A percentile compares a stretch with the other conserved stretches of the same genome.
phyloP scores from a whole-genome alignment of 2,329 filamentous ascomycete species.

The Mycosphaerella sp. region DNA sequence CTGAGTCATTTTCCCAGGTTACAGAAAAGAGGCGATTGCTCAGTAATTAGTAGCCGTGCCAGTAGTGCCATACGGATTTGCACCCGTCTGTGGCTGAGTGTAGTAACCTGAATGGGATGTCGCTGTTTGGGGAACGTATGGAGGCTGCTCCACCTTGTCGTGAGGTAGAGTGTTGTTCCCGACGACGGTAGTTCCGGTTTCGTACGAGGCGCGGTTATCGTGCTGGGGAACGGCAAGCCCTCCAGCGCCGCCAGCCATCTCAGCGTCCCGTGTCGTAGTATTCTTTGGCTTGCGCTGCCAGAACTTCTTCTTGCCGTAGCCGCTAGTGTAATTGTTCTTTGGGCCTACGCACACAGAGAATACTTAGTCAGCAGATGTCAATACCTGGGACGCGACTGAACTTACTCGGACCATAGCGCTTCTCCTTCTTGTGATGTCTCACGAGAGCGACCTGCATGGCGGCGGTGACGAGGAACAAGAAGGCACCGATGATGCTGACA shows the following conservation, averaged over 20 bases:
- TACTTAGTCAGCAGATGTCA: no score
- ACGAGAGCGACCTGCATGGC: slow-evolving; percentile 61
- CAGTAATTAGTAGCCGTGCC: slow-evolving; percentile 30
- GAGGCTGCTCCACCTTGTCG: slow-evolving; percentile 29
- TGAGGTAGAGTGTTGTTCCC: slow-evolving; percentile 27
- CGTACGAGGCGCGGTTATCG: slow-evolving; percentile 42
- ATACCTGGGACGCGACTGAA: no score
- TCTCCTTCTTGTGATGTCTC: slow-evolving; percentile 67
- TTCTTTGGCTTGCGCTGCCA: slow-evolving; percentile 33
- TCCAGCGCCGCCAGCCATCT: slow-evolving; percentile 35
- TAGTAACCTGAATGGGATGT: slow-evolving; percentile 39
- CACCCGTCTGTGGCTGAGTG: slow-evolving; percentile 34
- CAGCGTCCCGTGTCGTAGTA: slow-evolving; percentile 36
- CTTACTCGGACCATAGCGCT: slow-evolving; percentile 55
- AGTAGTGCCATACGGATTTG: slow-evolving; percentile 35
- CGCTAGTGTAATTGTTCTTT: slow-evolving; percentile 61
- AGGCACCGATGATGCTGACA: slow-evolving; percentile 68
- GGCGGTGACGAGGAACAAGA: slow-evolving; percentile 70
- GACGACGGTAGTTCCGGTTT: slow-evolving; percentile 46
- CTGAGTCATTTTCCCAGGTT: no score
- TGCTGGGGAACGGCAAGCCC: slow-evolving; percentile 25
- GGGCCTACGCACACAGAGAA: slow-evolving; percentile 37
- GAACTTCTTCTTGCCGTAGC: slow-evolving; percentile 42
- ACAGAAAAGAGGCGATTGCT: not conserved
- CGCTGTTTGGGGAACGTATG: slow-evolving; percentile 18